phyloP scores from a whole-genome alignment of 768 basidiomycete species.

The Leccinum uliginosum region DNA sequence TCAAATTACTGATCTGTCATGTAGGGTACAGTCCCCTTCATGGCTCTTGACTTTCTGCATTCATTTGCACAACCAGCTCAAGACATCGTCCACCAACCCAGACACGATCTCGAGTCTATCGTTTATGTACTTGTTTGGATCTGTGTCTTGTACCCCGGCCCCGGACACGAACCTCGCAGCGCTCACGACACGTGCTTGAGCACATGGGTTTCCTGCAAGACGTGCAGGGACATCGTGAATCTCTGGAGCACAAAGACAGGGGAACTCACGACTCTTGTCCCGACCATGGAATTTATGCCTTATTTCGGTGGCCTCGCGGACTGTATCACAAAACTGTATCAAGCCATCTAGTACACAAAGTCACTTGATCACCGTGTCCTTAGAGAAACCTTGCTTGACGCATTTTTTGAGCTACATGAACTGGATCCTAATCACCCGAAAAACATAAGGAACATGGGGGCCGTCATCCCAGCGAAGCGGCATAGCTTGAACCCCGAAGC shows the following conservation, averaged over 20 bases:
- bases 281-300: background rate
- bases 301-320: background rate
- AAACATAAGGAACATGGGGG: background rate
- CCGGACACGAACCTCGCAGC: background rate
- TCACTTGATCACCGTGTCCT: background rate
- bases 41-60: too few relatives aligned
- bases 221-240: background rate
- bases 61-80: too few relatives aligned
- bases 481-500: background rate
- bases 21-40: too few relatives aligned
- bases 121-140: conserved; percentile 4
- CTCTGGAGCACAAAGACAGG: background rate
- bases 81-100: background rate
- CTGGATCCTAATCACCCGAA: background rate
- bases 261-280: background rate
- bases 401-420: background rate
- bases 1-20: too few relatives aligned
- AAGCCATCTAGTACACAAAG: background rate
- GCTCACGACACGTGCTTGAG: background rate
- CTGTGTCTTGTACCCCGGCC: background rate
- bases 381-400: background rate
- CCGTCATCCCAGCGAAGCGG: background rate
- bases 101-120: conserved; percentile 2
- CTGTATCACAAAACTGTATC: background rate
- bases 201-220: background rate